Evolutionary conservation across 352 stramenopile species (phyloP), one percentile per base, ranked within the genome.

Genomic region (Phytophthora sansomeana): DNA sequence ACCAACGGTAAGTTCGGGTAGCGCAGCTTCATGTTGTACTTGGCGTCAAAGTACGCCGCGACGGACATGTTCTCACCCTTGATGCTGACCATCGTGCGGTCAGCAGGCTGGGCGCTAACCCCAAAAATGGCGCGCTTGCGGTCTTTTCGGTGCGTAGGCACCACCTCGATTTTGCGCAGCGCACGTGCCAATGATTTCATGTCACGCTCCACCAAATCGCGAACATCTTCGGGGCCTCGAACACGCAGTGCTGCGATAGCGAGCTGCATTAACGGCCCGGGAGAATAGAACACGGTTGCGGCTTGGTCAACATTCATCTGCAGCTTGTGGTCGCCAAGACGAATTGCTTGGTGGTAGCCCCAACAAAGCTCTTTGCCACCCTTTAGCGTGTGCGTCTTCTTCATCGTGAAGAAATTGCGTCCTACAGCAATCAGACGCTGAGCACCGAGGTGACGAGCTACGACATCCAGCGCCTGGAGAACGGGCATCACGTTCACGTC

Each of bases 381-480:
- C 9, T 80, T 80, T 0, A 93, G 51, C 16, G 75, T 42, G 41
- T 87, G 66, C 2, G 77, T 87, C 26, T 86, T 85, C 60, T 83
- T 82, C 73, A 88, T 82, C 0, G 72, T 78, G 48, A 91, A 93
- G n/a, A 93, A 79, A 49, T 93, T 91, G 24, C 82, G 73, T 0
- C 84, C 82, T 4, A 90, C 75, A 8, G 75, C 55, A 50, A 89
- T 87, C 56, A 87, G 63, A 9, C 76, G 77, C 36, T 88, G 74
- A 8, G 74, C 67, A 5, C 80, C 76, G 4, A 87, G 54, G 47
- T 91, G 80, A 8, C 84, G 82, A 7, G 79, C 74, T 7, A 79
- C 82, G 9, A 93, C 76, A 29, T 93, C 82, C 1, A 93, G 67
- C 2, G 82, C 82, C 52, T 91, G 84, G 8, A 93, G 64, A 19